Evolutionary conservation across 2,329 filamentous ascomycete species (phyloP).

Genomic region (Xylariaceae sp.): DNA sequence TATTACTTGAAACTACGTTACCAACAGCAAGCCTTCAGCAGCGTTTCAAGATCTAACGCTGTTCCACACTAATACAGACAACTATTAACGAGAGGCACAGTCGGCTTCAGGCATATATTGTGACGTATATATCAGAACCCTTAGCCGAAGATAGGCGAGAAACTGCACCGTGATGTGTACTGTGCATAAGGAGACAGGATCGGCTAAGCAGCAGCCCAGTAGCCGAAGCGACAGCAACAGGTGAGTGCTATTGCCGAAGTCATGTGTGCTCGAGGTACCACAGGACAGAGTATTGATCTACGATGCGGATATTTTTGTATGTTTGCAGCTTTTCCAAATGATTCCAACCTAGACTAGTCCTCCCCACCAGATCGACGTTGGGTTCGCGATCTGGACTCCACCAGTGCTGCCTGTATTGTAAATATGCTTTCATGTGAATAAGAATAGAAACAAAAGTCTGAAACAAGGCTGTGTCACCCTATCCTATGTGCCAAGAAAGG

Average conservation of each 20-base stretch:
- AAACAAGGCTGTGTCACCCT: slow-evolving; percentile 24
- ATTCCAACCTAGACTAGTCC: too few species aligned
- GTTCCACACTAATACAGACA: slow-evolving; percentile 1
- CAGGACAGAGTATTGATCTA: too few species aligned
- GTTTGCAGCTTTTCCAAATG: too few species aligned
- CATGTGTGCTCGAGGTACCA: slow-evolving; percentile 10
- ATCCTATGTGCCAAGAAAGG: slow-evolving; percentile 8
- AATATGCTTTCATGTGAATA: too few species aligned
- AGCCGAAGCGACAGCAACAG: slow-evolving; percentile 11
- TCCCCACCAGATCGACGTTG: slow-evolving; percentile 8
- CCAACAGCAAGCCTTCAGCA: not conserved
- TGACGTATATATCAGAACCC: not conserved
- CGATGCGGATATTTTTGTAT: too few species aligned
- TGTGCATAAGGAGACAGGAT: slow-evolving; percentile 2
- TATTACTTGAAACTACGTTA: not conserved
- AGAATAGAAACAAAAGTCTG: slow-evolving; percentile 21
- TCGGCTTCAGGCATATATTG: not conserved
- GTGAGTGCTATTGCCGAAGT: slow-evolving; percentile 4
- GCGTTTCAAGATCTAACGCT: not conserved
- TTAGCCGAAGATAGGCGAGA: not conserved
- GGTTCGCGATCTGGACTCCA: too few species aligned
- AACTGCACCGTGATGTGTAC: slow-evolving; percentile 9
- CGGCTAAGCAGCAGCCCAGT: slow-evolving; percentile 2
- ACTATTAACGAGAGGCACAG: not conserved
- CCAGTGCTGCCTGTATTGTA: too few species aligned